Evolutionary conservation across 306 rosid species (phyloP).

Genomic region (Acacia confusa): DNA sequence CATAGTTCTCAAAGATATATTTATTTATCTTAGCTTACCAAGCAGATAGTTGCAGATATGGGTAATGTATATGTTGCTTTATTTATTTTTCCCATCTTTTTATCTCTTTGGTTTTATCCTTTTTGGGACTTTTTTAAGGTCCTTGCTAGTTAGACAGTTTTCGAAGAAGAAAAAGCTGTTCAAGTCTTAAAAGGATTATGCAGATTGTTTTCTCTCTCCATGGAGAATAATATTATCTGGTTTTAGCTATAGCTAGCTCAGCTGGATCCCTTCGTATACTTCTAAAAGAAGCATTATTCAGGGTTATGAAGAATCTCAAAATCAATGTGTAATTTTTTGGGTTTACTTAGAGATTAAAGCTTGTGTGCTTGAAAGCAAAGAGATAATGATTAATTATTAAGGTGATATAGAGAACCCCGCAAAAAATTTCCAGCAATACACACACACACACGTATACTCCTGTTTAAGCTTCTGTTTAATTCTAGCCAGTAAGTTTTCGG

Average conservation of each 20-base stretch:
- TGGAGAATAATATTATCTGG: background rate
- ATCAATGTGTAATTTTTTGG: conserved; percentile 16
- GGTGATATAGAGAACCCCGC: background rate
- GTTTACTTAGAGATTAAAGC: conserved; percentile 7
- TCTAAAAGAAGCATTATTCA: conserved; percentile 22
- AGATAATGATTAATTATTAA: background rate
- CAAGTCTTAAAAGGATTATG: background rate
- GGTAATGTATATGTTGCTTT: conserved; percentile 34
- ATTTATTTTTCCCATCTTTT: background rate
- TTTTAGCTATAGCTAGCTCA: background rate
- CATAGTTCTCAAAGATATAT: conserved; percentile 27
- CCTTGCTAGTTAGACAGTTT: background rate
- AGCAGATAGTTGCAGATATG: background rate
- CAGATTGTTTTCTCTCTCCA: conserved; percentile 4
- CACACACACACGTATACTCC: background rate
- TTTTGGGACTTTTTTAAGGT: background rate
- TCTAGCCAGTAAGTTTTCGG: conserved; percentile 18
- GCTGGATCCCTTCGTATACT: background rate
- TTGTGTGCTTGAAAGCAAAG: conserved; percentile 24
- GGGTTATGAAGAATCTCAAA: conserved; percentile 12
- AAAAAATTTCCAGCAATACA: background rate
- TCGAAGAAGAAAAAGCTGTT: background rate
- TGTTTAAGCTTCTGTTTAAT: background rate
- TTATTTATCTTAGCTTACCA: background rate
- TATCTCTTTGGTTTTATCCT: background rate